phyloP scores from a whole-genome alignment of 108 stramenopile species.

The Parietichytrium sp. region DNA sequence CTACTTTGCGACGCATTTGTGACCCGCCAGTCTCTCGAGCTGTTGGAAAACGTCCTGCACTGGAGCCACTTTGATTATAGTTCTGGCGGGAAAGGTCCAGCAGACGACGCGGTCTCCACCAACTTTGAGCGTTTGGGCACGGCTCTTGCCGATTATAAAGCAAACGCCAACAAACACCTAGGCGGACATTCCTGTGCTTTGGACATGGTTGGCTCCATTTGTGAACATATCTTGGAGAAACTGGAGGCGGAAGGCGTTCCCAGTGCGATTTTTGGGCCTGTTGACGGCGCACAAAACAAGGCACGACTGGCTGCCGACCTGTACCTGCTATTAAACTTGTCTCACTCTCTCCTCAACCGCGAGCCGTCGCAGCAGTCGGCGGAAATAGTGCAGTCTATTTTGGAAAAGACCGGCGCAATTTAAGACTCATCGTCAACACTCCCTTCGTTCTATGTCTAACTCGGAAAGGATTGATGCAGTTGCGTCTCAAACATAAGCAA shows the following conservation, averaged over 20 bases:
- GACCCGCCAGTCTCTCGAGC: background rate
- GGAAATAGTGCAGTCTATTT: background rate
- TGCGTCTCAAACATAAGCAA: too few relatives aligned
- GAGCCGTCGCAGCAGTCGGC: background rate
- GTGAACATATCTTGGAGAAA: conserved; percentile 6
- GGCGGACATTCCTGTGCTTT: conserved; percentile 11
- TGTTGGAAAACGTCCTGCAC: background rate
- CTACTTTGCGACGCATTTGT: conserved; percentile 35
- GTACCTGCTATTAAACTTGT: conserved; percentile 16
- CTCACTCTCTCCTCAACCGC: background rate
- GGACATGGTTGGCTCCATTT: conserved; percentile 32
- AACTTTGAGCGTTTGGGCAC: conserved; percentile 20
- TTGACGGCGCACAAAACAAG: background rate
- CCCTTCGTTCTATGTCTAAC: too few relatives aligned
- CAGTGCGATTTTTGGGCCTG: conserved; percentile 13
- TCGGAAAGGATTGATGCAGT: too few relatives aligned
- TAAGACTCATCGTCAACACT: too few relatives aligned
- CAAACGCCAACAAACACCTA: background rate
- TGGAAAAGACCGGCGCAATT: conserved; percentile 22
- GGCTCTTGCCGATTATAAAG: background rate
- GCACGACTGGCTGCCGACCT: background rate
- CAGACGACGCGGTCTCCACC: background rate
- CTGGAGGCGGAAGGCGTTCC: conserved; percentile 18
- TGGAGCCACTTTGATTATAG: conserved; percentile 35
- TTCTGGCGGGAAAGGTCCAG: background rate